Conservation (phyloP, 2,329 filamentous ascomycete species). For the Curvularia sp. region DNA sequence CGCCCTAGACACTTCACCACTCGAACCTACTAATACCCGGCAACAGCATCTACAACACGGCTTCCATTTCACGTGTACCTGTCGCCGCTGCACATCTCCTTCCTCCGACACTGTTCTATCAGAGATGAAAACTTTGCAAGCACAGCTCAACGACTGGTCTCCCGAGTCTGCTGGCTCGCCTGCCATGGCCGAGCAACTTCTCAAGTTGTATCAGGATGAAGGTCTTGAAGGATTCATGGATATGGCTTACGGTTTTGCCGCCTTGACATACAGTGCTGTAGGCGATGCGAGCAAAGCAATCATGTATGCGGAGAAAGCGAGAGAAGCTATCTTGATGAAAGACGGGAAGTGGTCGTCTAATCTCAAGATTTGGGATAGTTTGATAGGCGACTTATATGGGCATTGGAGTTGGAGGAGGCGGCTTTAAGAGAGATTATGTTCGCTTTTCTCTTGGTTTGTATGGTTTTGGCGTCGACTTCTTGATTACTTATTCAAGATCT, state of each 20-base stretch:
- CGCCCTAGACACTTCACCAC: slow-evolving; percentile 43
- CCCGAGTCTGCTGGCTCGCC: slow-evolving; percentile 20
- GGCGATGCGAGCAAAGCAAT: slow-evolving; percentile 34
- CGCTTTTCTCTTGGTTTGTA: background rate
- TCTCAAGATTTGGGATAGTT: slow-evolving; percentile 43
- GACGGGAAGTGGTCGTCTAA: slow-evolving; percentile 47
- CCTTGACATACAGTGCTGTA: slow-evolving; percentile 51
- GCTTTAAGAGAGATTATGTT: background rate
- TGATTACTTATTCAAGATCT: no score
- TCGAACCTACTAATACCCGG: slow-evolving; percentile 41
- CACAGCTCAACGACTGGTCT: slow-evolving; percentile 43
- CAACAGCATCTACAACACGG: slow-evolving; percentile 42
- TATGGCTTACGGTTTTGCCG: slow-evolving; percentile 51
- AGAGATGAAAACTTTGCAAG: slow-evolving; percentile 43
- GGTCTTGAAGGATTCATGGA: slow-evolving; percentile 52
- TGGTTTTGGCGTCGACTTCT: background rate
- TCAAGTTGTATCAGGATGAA: slow-evolving; percentile 48
- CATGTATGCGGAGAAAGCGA: slow-evolving; percentile 47
- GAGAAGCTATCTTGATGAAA: slow-evolving; percentile 48
- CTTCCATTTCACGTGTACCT: slow-evolving; percentile 54
- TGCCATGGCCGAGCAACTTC: slow-evolving; percentile 41
- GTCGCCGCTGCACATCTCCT: slow-evolving; percentile 45
- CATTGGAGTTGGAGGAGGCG: slow-evolving; percentile 21
- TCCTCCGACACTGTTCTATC: slow-evolving; percentile 43
- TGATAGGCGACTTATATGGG: slow-evolving; percentile 14